Evolutionary conservation across 2,329 filamentous ascomycete genomes (phyloP).

Genomic region (Pezicula carpinea): DNA sequence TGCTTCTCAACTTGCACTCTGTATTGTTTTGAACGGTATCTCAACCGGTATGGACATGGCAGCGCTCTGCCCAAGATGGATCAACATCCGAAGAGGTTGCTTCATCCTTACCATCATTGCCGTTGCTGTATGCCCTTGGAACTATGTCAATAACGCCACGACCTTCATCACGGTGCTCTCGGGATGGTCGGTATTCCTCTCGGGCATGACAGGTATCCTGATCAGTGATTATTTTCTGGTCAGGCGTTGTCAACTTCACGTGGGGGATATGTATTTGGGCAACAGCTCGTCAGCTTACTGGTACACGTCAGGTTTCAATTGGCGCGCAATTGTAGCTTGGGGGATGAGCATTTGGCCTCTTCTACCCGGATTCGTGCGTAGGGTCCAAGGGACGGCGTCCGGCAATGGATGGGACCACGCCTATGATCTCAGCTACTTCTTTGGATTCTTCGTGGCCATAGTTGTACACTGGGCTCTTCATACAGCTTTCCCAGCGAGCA

Average conservation of each 20-base stretch:
- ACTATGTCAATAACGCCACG: constrained; percentile 37
- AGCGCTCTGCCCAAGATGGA: constrained; percentile 38
- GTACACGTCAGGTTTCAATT: constrained; percentile 40
- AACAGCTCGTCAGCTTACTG: constrained; percentile 35
- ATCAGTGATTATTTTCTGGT: constrained; percentile 42
- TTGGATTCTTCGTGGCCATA: constrained; percentile 24
- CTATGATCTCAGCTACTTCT: constrained; percentile 28
- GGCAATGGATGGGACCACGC: constrained; percentile 28
- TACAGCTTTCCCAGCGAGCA: constrained; percentile 17
- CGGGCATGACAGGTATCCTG: constrained; percentile 41
- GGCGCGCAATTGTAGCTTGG: constrained; percentile 38
- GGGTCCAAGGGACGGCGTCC: constrained; percentile 15
- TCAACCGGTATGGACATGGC: constrained; percentile 43
- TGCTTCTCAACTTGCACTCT: constrained; percentile 30
- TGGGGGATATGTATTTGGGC: constrained; percentile 39
- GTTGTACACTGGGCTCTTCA: constrained; percentile 19
- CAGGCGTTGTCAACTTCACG: constrained; percentile 33
- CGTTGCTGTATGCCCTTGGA: constrained; percentile 40
- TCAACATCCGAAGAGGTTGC: constrained; percentile 43
- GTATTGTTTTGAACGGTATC: constrained; percentile 21
- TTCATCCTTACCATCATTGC: constrained; percentile 37
- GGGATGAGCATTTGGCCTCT: constrained; percentile 31
- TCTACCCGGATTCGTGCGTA: constrained; percentile 24
- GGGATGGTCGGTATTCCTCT: constrained; percentile 40
- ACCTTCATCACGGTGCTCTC: constrained; percentile 35